Conservation (phyloP, 2,329 filamentous ascomycete genomes). For the Cordyceps javanica region DNA sequence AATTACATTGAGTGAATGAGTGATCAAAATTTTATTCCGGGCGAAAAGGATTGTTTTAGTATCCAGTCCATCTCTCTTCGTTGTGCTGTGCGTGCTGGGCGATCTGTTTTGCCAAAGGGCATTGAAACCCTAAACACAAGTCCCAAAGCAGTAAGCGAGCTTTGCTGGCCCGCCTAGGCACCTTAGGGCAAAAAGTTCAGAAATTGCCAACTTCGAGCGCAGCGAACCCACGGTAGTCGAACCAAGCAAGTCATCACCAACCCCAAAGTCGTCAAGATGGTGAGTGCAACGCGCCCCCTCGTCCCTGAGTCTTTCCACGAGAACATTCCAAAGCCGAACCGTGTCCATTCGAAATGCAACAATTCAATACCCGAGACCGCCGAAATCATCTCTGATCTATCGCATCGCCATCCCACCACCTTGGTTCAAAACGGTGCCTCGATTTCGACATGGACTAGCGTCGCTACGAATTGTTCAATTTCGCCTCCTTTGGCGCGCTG, state of each 20-base stretch:
- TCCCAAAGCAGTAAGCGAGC: slow-evolving; percentile 39
- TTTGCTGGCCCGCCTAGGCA: slow-evolving; percentile 29
- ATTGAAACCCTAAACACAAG: slow-evolving; percentile 35
- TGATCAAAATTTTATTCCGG: no score
- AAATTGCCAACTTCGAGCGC: slow-evolving; percentile 39
- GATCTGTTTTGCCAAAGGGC: slow-evolving; percentile 25
- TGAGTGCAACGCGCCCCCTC: slow-evolving; percentile 30
- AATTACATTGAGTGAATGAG: no score
- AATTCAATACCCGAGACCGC: neutral
- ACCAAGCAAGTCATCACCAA: slow-evolving; percentile 41
- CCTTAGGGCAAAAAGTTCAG: slow-evolving; percentile 41
- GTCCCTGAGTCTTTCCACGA: slow-evolving; percentile 12
- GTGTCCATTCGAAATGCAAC: slow-evolving; percentile 18
- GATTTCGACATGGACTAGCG: slow-evolving; percentile 2
- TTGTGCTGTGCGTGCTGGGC: neutral
- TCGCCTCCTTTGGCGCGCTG: no score
- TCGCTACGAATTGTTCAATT: neutral
- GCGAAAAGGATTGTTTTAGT: no score
- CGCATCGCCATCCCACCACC: neutral
- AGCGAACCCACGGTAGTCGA: slow-evolving; percentile 45
- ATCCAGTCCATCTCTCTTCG: neutral
- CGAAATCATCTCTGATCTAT: neutral
- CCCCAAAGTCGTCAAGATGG: slow-evolving; percentile 51
- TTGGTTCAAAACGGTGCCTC: neutral
- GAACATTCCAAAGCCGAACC: neutral